Evolutionary conservation across 2,329 filamentous ascomycete genomes (phyloP).

Genomic region (Curvularia eragrostidis): DNA sequence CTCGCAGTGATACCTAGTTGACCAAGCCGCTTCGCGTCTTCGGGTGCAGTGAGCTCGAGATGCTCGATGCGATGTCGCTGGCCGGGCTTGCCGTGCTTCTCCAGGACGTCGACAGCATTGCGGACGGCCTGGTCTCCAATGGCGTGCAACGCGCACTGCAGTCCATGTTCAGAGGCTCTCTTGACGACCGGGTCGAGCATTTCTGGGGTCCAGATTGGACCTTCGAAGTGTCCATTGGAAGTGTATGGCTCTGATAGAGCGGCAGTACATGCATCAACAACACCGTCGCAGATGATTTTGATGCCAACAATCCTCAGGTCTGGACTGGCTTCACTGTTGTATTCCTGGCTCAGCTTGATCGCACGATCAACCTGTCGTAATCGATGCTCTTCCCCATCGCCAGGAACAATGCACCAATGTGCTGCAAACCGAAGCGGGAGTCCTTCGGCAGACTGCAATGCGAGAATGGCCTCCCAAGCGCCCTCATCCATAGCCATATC

Average conservation of each 20-base stretch:
- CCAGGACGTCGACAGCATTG: slow-evolving; percentile 65
- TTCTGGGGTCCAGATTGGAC: slow-evolving; percentile 62
- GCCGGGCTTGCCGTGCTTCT: slow-evolving; percentile 50
- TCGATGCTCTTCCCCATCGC: slow-evolving; percentile 53
- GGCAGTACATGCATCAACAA: slow-evolving; percentile 70
- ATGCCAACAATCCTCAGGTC: slow-evolving; percentile 64
- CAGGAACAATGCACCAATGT: slow-evolving; percentile 63
- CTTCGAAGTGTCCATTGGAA: slow-evolving; percentile 53
- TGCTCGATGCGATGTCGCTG: slow-evolving; percentile 70
- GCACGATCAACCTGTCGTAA: slow-evolving; percentile 60
- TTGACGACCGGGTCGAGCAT: slow-evolving; percentile 62
- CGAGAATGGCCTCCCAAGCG: slow-evolving; percentile 59
- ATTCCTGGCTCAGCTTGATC: slow-evolving; percentile 56
- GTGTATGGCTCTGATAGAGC: slow-evolving; percentile 66
- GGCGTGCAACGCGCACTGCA: slow-evolving; percentile 70
- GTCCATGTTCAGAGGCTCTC: slow-evolving; percentile 59
- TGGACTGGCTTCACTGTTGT: slow-evolving; percentile 54
- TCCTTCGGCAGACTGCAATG: slow-evolving; percentile 45
- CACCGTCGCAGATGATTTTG: slow-evolving; percentile 70
- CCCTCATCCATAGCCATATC: slow-evolving; percentile 68
- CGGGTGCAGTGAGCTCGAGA: slow-evolving; percentile 63
- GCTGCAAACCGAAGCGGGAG: slow-evolving; percentile 60
- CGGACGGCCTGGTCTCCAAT: slow-evolving; percentile 68
- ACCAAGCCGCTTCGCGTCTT: slow-evolving; percentile 65
- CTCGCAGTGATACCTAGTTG: slow-evolving; percentile 76